phyloP scores from a whole-genome alignment of 2,329 filamentous ascomycete species.

The Cordyceps farinosa region DNA sequence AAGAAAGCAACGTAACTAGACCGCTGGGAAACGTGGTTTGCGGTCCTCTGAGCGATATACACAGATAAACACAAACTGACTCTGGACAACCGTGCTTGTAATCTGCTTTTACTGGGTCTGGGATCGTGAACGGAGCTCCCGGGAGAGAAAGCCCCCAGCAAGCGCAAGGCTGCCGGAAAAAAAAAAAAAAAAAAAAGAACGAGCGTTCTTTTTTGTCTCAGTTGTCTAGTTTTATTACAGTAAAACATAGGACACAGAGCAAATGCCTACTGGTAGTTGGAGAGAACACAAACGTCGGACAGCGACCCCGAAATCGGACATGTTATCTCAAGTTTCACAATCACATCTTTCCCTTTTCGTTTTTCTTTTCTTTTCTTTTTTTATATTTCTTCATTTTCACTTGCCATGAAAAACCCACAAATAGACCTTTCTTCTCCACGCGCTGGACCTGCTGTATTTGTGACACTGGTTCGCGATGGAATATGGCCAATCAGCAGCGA shows the following conservation, averaged over 20 bases:
- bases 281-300: no score
- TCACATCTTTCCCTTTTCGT: neutral
- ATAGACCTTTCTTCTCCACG: neutral
- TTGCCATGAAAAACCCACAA: no score
- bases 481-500: neutral
- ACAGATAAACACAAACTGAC: neutral
- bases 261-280: no score
- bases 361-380: neutral
- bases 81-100: neutral
- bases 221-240: neutral
- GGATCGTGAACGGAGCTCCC: constrained; percentile 4
- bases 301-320: no score
- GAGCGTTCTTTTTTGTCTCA: neutral
- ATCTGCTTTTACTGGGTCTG: constrained; percentile 8
- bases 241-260: neutral
- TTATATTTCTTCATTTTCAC: no score
- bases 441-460: neutral
- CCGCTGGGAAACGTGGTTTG: neutral
- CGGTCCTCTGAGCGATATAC: neutral
- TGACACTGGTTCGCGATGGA: constrained; percentile 5
- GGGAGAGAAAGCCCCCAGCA: neutral
- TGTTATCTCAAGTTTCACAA: no score
- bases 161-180: neutral
- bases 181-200: neutral
- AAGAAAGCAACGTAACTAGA: no score